phyloP scores from a whole-genome alignment of 2,329 filamentous ascomycete species.

The Botryotinia globosa region DNA sequence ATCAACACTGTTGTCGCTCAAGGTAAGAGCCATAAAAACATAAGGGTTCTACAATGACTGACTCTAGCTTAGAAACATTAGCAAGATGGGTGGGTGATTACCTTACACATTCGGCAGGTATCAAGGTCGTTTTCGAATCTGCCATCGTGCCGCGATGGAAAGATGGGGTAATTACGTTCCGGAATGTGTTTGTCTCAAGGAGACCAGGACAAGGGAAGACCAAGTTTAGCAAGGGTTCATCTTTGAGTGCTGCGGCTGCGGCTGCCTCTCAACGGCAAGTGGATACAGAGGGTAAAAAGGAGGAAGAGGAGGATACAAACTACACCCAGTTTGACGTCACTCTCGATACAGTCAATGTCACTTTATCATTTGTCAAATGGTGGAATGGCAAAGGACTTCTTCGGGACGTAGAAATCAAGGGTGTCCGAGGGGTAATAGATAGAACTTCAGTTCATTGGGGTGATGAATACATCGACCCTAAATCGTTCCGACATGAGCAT shows the following conservation, averaged over 20 bases:
- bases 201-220: slow-evolving; percentile 78
- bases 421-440: slow-evolving; percentile 88
- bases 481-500: slow-evolving; percentile 84
- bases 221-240: slow-evolving; percentile 89
- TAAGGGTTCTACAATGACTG: slow-evolving; percentile 26
- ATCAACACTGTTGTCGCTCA: slow-evolving; percentile 97
- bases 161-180: slow-evolving; percentile 92
- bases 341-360: slow-evolving; percentile 93
- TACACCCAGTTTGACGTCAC: slow-evolving; percentile 98
- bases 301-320: slow-evolving; percentile 80
- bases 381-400: slow-evolving; percentile 94
- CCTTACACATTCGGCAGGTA: slow-evolving; percentile 85
- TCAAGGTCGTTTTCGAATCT: slow-evolving; percentile 94
- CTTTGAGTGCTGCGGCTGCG: slow-evolving; percentile 76
- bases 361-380: slow-evolving; percentile 96
- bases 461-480: slow-evolving; percentile 69
- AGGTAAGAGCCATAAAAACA: slow-evolving; percentile 50
- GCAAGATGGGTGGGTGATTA: slow-evolving; percentile 95
- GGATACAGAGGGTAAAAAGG: slow-evolving; percentile 45
- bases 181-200: slow-evolving; percentile 92
- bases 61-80: slow-evolving; percentile 65
- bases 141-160: slow-evolving; percentile 96
- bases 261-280: slow-evolving; percentile 68
- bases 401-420: slow-evolving; percentile 89
- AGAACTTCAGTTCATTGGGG: slow-evolving; percentile 77